Conservation (phyloP, 345 rosid genomes). For the Excoecaria agallocha region DNA sequence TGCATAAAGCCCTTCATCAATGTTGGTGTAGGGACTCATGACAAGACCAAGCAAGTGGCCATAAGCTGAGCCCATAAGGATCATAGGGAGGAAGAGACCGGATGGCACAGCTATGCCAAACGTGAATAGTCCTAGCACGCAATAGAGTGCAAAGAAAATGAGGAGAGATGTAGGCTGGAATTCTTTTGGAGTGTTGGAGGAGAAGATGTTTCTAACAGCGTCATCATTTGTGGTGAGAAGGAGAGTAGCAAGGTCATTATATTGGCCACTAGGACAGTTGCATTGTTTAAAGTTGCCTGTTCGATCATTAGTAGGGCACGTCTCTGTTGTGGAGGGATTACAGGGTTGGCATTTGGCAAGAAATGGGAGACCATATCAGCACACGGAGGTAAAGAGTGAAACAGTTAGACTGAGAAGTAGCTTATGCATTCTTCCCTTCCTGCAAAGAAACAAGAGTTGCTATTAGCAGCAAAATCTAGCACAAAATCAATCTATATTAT, state of each 20-base stretch:
- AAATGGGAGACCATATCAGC: conserved; percentile 77
- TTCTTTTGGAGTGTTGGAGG: conserved; percentile 62
- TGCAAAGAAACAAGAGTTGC: conserved; percentile 33
- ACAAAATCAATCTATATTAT: not conserved
- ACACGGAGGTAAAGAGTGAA: conserved; percentile 75
- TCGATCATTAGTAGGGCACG: conserved; percentile 68
- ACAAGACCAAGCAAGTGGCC: conserved; percentile 74
- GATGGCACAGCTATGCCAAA: conserved; percentile 94
- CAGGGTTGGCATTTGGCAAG: conserved; percentile 74
- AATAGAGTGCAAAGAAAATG: conserved; percentile 70
- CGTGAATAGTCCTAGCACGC: conserved; percentile 72
- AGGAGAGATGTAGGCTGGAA: conserved; percentile 52
- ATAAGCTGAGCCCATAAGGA: conserved; percentile 84
- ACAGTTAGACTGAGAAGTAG: conserved; percentile 65
- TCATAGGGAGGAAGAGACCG: conserved; percentile 91
- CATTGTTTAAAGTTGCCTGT: conserved; percentile 83
- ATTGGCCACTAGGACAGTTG: conserved; percentile 82
- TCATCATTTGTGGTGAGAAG: conserved; percentile 91
- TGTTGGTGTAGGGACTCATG: conserved; percentile 74
- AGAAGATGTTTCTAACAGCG: conserved; percentile 82
- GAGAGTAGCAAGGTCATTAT: conserved; percentile 87
- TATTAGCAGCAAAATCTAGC: not conserved
- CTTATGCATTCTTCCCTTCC: conserved; percentile 81
- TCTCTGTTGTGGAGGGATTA: conserved; percentile 39
- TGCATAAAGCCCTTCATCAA: conserved; percentile 83